phyloP scores from a whole-genome alignment of 2,329 filamentous ascomycete genomes.

The Pseudovirgaria hyperparasitica region DNA sequence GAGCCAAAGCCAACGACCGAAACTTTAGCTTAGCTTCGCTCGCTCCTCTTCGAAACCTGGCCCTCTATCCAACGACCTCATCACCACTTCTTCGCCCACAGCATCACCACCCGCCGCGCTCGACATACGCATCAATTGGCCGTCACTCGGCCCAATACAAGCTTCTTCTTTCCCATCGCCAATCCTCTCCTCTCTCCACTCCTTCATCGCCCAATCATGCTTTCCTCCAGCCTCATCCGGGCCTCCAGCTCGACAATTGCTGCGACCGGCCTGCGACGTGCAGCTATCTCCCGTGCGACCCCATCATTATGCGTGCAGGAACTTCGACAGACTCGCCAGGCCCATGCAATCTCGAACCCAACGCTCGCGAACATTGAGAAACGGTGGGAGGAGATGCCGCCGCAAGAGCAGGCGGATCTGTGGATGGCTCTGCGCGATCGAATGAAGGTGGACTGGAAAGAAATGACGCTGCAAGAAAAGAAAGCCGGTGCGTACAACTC shows the following conservation, averaged over 20 bases:
- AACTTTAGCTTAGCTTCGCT: too few species aligned
- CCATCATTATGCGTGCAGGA: conserved; percentile 27
- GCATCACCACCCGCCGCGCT: too few species aligned
- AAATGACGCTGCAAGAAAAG: conserved; percentile 94
- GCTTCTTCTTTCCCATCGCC: conserved; percentile 16
- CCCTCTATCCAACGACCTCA: too few species aligned
- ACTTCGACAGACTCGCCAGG: conserved; percentile 48
- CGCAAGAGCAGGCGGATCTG: conserved; percentile 96
- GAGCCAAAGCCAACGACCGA: too few species aligned
- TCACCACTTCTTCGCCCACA: too few species aligned
- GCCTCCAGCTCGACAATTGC: conserved; percentile 22
- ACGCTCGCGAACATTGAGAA: conserved; percentile 98
- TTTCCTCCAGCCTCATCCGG: conserved; percentile 26
- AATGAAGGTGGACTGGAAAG: conserved; percentile 96
- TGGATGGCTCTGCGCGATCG: conserved; percentile 98
- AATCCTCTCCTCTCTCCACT: conserved; percentile 25
- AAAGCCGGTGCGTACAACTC: conserved; percentile 72
- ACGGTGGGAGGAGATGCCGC: conserved; percentile 95
- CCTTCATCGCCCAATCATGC: conserved; percentile 18
- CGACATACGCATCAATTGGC: too few species aligned
- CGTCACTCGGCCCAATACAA: too few species aligned
- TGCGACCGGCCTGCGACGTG: conserved; percentile 21
- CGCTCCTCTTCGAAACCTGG: too few species aligned
- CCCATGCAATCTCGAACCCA: conserved; percentile 94
- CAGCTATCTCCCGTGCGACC: conserved; percentile 15